Evolutionary conservation across 2,329 filamentous ascomycete genomes (phyloP).

Genomic region (Capronia coronata): DNA sequence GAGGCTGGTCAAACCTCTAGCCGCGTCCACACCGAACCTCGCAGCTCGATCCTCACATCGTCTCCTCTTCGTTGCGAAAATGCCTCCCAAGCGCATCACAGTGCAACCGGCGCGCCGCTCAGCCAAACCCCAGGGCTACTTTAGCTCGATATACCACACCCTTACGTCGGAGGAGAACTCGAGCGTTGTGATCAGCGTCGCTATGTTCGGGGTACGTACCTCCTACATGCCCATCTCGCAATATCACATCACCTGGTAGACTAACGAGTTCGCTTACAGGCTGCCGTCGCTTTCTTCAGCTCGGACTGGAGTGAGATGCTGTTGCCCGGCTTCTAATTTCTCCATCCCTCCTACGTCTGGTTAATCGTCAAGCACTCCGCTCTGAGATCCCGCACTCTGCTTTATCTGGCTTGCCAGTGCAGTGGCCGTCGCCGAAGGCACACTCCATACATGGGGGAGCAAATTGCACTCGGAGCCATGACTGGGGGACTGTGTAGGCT

Average conservation of each 20-base stretch:
- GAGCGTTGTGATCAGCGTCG: conserved; percentile 60
- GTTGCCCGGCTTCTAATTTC: conserved; percentile 47
- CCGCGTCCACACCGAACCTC: not conserved
- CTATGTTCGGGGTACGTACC: conserved; percentile 59
- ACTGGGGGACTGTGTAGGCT: too few relatives aligned
- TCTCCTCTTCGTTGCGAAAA: conserved; percentile 32
- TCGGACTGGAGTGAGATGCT: conserved; percentile 63
- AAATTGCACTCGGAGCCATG: too few relatives aligned
- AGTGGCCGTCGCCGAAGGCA: too few relatives aligned
- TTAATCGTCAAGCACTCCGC: too few relatives aligned
- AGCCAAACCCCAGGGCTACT: conserved; percentile 46
- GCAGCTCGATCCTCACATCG: not conserved
- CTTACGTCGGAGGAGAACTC: conserved; percentile 63
- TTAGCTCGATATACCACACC: conserved; percentile 55
- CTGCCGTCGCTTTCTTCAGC: conserved; percentile 59
- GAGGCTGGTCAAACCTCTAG: not conserved
- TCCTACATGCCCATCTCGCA: not conserved
- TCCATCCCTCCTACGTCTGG: too few relatives aligned
- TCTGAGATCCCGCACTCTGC: too few relatives aligned
- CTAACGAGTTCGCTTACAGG: conserved; percentile 38
- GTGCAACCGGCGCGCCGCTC: conserved; percentile 43
- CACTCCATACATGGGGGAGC: too few relatives aligned
- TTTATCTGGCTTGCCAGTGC: too few relatives aligned
- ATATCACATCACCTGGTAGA: conserved; percentile 2
- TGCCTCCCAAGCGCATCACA: conserved; percentile 58